Base-by-base conservation (phyloP, 345 rosid genomes). In the Hibiscus trionum region DNA sequence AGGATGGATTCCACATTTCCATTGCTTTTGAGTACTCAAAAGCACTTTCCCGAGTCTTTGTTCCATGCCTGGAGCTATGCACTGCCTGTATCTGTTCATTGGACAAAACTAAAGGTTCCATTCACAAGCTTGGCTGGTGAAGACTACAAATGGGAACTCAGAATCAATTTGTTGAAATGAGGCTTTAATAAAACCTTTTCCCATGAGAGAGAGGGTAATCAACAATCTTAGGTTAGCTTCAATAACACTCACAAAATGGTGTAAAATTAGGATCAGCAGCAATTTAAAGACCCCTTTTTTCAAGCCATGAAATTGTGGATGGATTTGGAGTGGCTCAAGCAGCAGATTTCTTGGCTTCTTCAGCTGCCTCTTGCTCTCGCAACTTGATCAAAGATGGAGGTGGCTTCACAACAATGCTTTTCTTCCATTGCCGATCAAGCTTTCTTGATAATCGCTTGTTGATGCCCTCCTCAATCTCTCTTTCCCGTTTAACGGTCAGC, bases 381-480 rank as follows among this genome's bases (percentile, higher is more conserved):
- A 90, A 62, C 75, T 90, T 90, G 73, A 72, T 87, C 77, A 91
- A 74, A 8, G 97, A 86, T 65, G 98, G 97, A 58, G 95, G 86
- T 17, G 97, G 97, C 72, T 88, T 84, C n/a, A 85, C 85, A 39
- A 94, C 86, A 70, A 90, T 90, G 84, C 91, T 88, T 59, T 85
- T 91, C 96, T 94, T 90, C 96, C 96, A 94, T 76, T 87, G 80
- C 47, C 88, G 63, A 76, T 94, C 97, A 1, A 91, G 86, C 82
- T 91, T 94, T 78, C 97, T 91, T n/a, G 97, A 94, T 77, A 90
- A 74, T 72, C 98, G 85, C 82, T 91, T 90, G 82, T 78, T 82
- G 67, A 94, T 87, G 58, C 98, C 98, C 77, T 90, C 91, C 76
- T 91, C 91, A 0, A 94, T 53, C 85, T 91, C 98, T 81, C 98